Evolutionary conservation across 1,139 yeast species (phyloP), one percentile per base, ranked within the genome.

Genomic region (Yamadazyma songkhlaensis): DNA sequence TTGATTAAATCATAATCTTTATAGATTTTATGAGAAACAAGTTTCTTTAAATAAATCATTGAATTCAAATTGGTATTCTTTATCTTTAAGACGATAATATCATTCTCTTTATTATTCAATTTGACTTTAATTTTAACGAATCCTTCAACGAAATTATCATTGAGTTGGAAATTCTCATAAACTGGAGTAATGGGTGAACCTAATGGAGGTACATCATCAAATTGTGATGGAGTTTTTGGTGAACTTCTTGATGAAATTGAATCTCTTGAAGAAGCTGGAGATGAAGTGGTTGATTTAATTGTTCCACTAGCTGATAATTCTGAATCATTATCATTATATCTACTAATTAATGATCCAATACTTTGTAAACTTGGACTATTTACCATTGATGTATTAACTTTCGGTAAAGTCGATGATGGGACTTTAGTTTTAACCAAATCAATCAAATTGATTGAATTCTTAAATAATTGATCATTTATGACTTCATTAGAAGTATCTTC

Each of bases 21-120:
- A 45, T 63, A 64, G 31, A 66, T 60, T 44, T 65, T 65, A 46
- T 47, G 53, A 30, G 65, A 59, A 13, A 65, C 42, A 33, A 60
- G 43, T 43, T 55, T 57, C 43, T 65, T 64, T 43, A 65, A 53
- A 46, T 63, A 57, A 6, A 46, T 51, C 13, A 64, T 49, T 9
- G 65, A 54, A n/a, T 53, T 50, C 21, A 66, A 44, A 35, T 59
- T 54, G 9, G 57, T 44, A 24, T 54, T 50, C 32, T 55, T 55
- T 22, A 64, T 53, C 37, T 56, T 57, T 25, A 64, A 43, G 2
- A 59, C 67, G 12, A 65, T 53, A 11, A 64, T 61, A 40, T 65
- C 71, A 29, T 57, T 55, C 35, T 60, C 65, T 30, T 47, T 44
- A 43, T 64, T 63, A 40, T 61, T 55, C 33, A 65, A 51, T 22